These are phyloP conservation scores for Acacia concinna DNA, from an alignment of 331 rosid species.

Conservation along the genomic window DNA sequence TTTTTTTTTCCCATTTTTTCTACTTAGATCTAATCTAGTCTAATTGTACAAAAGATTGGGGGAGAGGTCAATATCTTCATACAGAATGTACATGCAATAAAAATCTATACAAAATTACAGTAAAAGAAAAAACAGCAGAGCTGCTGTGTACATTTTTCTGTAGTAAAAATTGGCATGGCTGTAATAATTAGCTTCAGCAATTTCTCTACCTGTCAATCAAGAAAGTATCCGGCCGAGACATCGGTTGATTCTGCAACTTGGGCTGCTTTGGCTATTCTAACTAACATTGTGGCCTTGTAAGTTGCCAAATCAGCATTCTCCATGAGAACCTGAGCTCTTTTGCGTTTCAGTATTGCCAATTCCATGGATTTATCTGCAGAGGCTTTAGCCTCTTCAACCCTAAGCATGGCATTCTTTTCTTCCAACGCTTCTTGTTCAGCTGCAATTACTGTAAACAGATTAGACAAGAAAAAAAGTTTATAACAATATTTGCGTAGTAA, in stretches of 20 bases:
- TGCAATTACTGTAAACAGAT: constrained; percentile 50
- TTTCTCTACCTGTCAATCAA: constrained; percentile 50
- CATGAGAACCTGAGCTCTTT: constrained; percentile 73
- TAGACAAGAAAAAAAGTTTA: constrained; percentile 6
- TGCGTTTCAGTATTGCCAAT: constrained; percentile 67
- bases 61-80: constrained; percentile 56
- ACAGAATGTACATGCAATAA: constrained; percentile 63
- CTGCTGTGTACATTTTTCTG: constrained; percentile 35
- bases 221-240: constrained; percentile 52
- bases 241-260: constrained; percentile 48
- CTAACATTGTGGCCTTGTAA: constrained; percentile 74
- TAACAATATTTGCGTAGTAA: neutral
- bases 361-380: constrained; percentile 52
- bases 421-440: constrained; percentile 63
- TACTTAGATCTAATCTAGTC: constrained; percentile 23
- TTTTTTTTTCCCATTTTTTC: neutral
- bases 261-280: constrained; percentile 82
- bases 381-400: constrained; percentile 63
- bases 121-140: constrained; percentile 29
- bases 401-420: constrained; percentile 46
- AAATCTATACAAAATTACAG: constrained; percentile 67
- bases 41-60: constrained; percentile 47
- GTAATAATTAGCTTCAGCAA: constrained; percentile 38
- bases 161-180: constrained; percentile 43
- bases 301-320: constrained; percentile 83